Evolutionary conservation across 805 yeast genomes (phyloP), one percentile per base, ranked within the genome.

Genomic region (Pichia californica): DNA sequence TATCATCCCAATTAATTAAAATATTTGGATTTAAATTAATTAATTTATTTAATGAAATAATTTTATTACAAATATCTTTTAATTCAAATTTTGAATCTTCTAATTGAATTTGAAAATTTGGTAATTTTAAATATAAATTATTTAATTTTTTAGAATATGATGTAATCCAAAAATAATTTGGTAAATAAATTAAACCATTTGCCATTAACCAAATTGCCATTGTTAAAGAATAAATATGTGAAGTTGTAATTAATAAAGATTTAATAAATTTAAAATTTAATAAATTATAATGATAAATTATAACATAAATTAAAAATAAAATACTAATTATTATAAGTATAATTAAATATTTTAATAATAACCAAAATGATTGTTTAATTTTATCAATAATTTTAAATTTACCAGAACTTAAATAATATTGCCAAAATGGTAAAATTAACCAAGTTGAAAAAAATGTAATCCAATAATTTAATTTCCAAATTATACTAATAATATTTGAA

Each of bases 391-490:
- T 68, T 32, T 73, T 73, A 54, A 70, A 75, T 56, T 80, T 73
- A 9, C 95, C 94, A 2, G 87, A 79, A 39, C 77, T 74, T 52
- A 77, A 81, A 66, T 74, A 87, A 52, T 80, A 81, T 58, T 86
- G 93, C 21, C 83, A 65, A 28, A 81, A 63, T 0, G 95, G 95
- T 38, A 87, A 60, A 1, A 84, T 49, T 7, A 77, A 63, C 95
- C 95, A 87, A 33, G 94, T 87, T 43, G 86, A 63, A n/a, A 70
- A 55, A 53, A 86, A 87, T 0, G 94, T 83, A 9, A 76, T 63
- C 95, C 95, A 87, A 60, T 87, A 87, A 41, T 82, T 79, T 37
- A 76, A 54, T 52, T 83, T 73, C 95, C 95, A 87, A 31, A 83
- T 55, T 10, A 30, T 23, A 7, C 18, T 18, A 5, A 68, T 31